Conservation (phyloP, 2,329 filamentous ascomycete genomes). For the Neonectria neomacrospora region DNA sequence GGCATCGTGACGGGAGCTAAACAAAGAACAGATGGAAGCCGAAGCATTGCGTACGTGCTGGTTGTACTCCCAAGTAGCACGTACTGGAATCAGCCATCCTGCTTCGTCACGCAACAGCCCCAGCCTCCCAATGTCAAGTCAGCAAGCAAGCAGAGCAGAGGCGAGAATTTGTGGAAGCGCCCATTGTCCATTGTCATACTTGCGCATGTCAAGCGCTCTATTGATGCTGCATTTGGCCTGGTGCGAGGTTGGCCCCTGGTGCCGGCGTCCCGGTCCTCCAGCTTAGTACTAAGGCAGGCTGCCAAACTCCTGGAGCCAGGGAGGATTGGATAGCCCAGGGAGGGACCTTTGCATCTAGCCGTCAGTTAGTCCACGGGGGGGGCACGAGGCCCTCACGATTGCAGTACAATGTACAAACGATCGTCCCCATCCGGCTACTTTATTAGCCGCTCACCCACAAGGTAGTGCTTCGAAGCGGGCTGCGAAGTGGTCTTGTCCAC, state of each 20-base stretch:
- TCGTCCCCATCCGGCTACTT: constrained; percentile 13
- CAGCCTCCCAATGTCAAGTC: constrained; percentile 4
- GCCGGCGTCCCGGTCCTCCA: constrained; percentile 23
- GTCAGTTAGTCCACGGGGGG: constrained; percentile 10
- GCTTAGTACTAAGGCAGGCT: constrained; percentile 8
- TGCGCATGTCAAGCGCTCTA: constrained; percentile 21
- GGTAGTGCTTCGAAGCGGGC: constrained; percentile 3
- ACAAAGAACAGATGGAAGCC: background rate
- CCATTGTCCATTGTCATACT: background rate
- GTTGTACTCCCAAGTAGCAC: background rate
- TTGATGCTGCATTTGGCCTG: constrained; percentile 18
- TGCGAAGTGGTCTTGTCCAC: background rate
- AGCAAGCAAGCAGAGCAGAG: background rate
- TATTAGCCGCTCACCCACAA: background rate
- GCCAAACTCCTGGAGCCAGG: constrained; percentile 10
- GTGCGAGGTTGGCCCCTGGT: constrained; percentile 17
- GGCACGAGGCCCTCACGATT: constrained; percentile 23
- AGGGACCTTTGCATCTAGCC: constrained; percentile 23
- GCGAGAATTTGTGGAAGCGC: constrained; percentile 14
- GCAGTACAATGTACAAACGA: constrained; percentile 11
- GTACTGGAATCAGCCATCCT: background rate
- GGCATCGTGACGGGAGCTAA: background rate
- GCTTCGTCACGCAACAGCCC: background rate
- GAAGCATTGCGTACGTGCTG: background rate
- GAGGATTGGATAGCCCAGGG: constrained; percentile 9